Percentiles rank a stretch among this genome's conserved stretches.
These are phyloP conservation scores for Pythium sp. DNA, from an alignment of 352 stramenopile species.

Conservation along the genomic window DNA sequence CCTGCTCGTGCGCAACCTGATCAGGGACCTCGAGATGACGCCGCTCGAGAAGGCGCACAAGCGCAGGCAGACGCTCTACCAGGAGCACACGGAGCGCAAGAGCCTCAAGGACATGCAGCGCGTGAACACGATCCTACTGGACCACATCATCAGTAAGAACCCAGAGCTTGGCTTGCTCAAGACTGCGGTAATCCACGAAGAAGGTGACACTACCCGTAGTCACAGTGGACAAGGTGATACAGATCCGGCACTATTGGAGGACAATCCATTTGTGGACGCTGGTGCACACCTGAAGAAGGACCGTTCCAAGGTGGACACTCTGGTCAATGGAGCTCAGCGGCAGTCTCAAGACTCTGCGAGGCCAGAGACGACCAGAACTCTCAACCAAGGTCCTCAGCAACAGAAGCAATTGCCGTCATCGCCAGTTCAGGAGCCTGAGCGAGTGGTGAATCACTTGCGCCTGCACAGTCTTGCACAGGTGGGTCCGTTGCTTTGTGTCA, in stretches of 20 bases:
- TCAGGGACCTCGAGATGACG: constrained; percentile 49
- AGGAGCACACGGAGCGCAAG: constrained; percentile 48
- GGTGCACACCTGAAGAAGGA: background rate
- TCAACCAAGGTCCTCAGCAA: background rate
- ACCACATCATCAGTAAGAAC: constrained; percentile 69
- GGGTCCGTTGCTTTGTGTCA: constrained; percentile 27
- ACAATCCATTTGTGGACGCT: background rate
- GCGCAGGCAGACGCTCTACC: constrained; percentile 40
- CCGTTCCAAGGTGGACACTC: background rate
- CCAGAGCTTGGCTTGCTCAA: constrained; percentile 46
- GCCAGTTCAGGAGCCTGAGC: background rate
- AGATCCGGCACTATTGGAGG: background rate
- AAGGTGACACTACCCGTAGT: background rate
- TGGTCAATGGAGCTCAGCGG: background rate
- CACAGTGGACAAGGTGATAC: constrained; percentile 14
- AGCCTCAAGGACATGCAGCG: constrained; percentile 43
- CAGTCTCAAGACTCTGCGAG: background rate
- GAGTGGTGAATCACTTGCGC: constrained; percentile 13
- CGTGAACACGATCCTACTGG: constrained; percentile 51
- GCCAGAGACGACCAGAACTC: background rate
- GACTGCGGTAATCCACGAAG: constrained; percentile 16
- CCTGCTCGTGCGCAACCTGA: constrained; percentile 31
- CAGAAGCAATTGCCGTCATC: background rate
- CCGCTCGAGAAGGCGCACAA: constrained; percentile 36
- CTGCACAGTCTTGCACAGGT: constrained; percentile 56